phyloP scores from a whole-genome alignment of 2,329 filamentous ascomycete species.

The Mariannaea sp. region DNA sequence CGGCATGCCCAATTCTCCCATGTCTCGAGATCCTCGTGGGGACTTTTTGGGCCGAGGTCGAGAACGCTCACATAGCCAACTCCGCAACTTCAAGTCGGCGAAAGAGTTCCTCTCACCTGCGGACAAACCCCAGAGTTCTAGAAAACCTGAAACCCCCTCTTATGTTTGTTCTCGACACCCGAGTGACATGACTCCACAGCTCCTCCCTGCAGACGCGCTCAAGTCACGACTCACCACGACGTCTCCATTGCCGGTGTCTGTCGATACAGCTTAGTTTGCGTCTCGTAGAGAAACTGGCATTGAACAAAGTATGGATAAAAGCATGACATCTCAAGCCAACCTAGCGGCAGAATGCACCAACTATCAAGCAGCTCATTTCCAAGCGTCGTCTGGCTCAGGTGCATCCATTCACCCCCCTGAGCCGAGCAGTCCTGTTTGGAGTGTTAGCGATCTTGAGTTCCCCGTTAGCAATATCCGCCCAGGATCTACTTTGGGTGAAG shows the following conservation, averaged over 20 bases:
- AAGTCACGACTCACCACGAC: background rate
- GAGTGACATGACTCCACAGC: background rate
- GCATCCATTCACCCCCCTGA: background rate
- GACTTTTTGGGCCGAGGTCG: background rate
- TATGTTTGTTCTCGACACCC: background rate
- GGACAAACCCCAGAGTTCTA: background rate
- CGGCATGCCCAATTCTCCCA: too few species aligned
- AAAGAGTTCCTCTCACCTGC: background rate
- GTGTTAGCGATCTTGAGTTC: background rate
- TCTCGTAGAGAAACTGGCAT: background rate
- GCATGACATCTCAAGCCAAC: too few species aligned
- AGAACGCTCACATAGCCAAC: background rate
- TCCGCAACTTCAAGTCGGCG: background rate
- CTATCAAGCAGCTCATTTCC: too few species aligned
- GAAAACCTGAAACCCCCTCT: background rate
- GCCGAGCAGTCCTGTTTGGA: background rate
- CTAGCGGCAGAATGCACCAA: too few species aligned
- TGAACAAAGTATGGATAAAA: background rate
- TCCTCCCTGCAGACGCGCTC: background rate
- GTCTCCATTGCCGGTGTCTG: background rate
- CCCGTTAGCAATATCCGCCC: background rate
- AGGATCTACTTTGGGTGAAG: background rate
- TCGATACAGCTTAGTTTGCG: background rate
- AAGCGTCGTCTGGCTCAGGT: background rate
- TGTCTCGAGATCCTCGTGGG: background rate